Conservation (phyloP, 2,329 filamentous ascomycete genomes). For the Fusarium denticulatum region DNA sequence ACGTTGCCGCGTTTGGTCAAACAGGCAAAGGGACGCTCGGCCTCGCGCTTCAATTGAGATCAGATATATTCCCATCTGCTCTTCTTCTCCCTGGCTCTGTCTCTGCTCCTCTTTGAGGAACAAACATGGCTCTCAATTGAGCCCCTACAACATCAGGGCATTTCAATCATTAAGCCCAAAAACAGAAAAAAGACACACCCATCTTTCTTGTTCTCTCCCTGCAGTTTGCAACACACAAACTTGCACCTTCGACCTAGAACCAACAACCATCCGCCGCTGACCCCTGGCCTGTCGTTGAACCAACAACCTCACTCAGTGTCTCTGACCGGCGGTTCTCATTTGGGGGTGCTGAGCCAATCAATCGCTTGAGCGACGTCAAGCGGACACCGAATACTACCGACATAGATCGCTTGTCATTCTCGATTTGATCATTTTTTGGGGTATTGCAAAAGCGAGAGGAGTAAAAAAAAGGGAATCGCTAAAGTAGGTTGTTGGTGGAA, state of each 20-base stretch:
- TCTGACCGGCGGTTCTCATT: slow-evolving; percentile 3
- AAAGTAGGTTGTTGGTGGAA: slow-evolving; percentile 13
- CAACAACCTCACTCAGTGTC: slow-evolving; percentile 22
- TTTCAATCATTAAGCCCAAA: neutral
- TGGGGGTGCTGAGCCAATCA: slow-evolving; percentile 7
- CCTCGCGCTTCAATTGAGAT: slow-evolving; percentile 9
- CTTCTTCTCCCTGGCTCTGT: neutral
- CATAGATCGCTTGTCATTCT: neutral
- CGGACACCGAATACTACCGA: neutral
- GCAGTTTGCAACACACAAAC: neutral
- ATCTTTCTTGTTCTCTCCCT: neutral
- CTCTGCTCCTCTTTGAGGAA: neutral
- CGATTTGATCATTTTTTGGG: neutral
- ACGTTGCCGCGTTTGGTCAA: slow-evolving; percentile 27
- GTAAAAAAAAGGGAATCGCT: neutral
- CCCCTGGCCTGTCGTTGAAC: slow-evolving; percentile 10
- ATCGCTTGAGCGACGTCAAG: neutral
- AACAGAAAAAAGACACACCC: neutral
- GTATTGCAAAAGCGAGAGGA: neutral
- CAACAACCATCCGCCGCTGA: slow-evolving; percentile 1
- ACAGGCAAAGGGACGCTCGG: slow-evolving; percentile 6
- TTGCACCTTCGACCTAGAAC: slow-evolving; percentile 2
- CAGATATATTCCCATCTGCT: slow-evolving; percentile 14
- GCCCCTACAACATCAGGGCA: neutral
- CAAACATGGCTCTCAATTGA: slow-evolving; percentile 7